Evolutionary conservation across 2,329 filamentous ascomycete genomes (phyloP).

Genomic region (Harringtonia aguacate): DNA sequence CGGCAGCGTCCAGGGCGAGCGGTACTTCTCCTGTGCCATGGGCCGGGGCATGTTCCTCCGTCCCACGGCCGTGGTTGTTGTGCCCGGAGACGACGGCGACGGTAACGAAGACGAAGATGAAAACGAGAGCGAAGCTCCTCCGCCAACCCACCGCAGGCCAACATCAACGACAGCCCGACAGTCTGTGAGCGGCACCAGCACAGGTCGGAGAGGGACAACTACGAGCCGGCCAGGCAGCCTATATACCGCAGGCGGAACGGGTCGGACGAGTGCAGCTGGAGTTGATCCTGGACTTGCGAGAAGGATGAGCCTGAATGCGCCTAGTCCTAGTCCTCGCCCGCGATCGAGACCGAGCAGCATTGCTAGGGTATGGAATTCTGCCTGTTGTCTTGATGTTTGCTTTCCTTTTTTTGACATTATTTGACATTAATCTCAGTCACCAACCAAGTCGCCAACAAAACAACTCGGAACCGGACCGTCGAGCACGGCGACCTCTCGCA

Average conservation of each 20-base stretch:
- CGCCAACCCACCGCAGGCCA: constrained; percentile 10
- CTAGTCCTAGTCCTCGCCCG: constrained; percentile 60
- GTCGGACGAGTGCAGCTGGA: constrained; percentile 24
- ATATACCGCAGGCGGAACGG: constrained; percentile 18
- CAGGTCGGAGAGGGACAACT: constrained; percentile 16
- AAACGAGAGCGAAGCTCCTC: constrained; percentile 27
- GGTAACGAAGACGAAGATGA: not conserved
- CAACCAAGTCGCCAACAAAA: constrained; percentile 72
- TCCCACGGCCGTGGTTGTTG: constrained; percentile 53
- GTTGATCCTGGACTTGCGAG: constrained; percentile 45
- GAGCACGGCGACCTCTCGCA: constrained; percentile 49
- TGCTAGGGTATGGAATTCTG: constrained; percentile 34
- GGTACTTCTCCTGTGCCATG: constrained; percentile 80
- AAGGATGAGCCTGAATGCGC: constrained; percentile 59
- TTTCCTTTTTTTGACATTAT: not conserved
- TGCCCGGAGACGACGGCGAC: constrained; percentile 19
- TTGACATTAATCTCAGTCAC: constrained; percentile 47
- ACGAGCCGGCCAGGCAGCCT: constrained; percentile 38
- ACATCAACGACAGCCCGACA: not conserved
- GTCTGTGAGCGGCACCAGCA: constrained; percentile 13
- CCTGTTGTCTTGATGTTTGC: not conserved
- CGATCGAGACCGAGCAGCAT: constrained; percentile 47
- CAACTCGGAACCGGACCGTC: constrained; percentile 47
- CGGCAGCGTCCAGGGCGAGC: constrained; percentile 75
- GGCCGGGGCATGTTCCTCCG: constrained; percentile 77